Base-by-base conservation (phyloP, 441 rosid species). In the Populus hybrid region DNA sequence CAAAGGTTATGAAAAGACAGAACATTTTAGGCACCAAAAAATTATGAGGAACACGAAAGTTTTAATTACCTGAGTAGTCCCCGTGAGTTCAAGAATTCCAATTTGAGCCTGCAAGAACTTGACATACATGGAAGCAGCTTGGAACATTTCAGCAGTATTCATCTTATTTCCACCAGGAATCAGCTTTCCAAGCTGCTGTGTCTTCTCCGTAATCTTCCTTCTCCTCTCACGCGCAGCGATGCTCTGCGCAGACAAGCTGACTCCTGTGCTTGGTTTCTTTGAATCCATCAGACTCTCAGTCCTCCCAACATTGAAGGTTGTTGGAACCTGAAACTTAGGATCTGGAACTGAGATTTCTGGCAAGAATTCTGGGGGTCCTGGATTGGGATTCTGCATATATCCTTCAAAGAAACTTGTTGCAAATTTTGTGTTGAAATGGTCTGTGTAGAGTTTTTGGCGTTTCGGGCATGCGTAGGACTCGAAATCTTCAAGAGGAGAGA, bases 111-210 rank as follows among this genome's bases (percentile, higher is more conserved):
- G 90, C 81, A 95, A 73, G 80, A 85, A 93, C 87, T 86, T 90
- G 82, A 95, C 91, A 26, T 91, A 95, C 36, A 87, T 89, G 63
- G 79, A 86, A 30, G 97, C 97, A 66, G 94, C 84, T 46, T 92
- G 90, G 28, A 94, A 83, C 98, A 94, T 94, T 70, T 93, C 92
- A 8, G 97, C 98, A 1, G 98, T 94, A 84, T 92, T 92, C 91
- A 89, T 89, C 82, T 88, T 94, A 14, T 79, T 82, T 24, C 95
- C 92, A 6, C 97, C 97, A 4, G 97, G 98, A 63, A 94, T 85
- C 35, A 92, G 88, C 88, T 88, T 92, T 9, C 89, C 90, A 1
- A 94, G 94, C 84, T 92, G 91, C 16, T 80, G 93, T 6, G 97
- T 94, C 88, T 87, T 93, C 82, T 89, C 91, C 0, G 94, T 85